Base-by-base conservation (phyloP, 768 basidiomycete genomes). In the Phaeotremella skinneri region DNA sequence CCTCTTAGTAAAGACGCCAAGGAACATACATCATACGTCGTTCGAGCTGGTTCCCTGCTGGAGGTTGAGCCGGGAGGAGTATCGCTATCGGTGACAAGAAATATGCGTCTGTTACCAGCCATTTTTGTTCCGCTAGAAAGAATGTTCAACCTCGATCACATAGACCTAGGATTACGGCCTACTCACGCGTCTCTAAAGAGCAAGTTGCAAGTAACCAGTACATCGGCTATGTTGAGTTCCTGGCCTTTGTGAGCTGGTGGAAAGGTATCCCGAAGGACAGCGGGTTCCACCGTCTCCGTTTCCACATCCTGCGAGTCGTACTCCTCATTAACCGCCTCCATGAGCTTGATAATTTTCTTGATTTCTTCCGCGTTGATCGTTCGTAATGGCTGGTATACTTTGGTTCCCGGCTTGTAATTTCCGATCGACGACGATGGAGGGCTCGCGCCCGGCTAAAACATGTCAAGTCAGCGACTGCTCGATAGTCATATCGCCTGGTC, bases 81-180 rank as follows among this genome's bases (percentile, higher is more conserved):
- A 66, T 92, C 91, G 64, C 89, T 85, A 71, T 98, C 88, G 0
- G 96, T 98, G 42, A 99, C 88, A 37, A 94, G 79, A 74, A 97
- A 97, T 0, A 98, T 83, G 4, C 92, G 86, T 72, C 94, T 93
- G n/a, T 87, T 85, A 2, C 91, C 90, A 0, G 86, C 90, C 70
- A 92, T 49, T 48, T 76, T 77, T 23, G 78, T 75, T 13, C 64
- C 67, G 3, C 91, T 21, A 87, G 85, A n/a, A n/a, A 6, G 89
- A 88, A 11, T 90, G 43, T 60, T 27, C 21, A 14, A 13, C 23
- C 25, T 37, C 26, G 21, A 5, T 3, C n/a, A n/a, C n/a, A 23
- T 23, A 21, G 20, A 25, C 11, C n/a, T 39, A 39, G 17, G 17
- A 37, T 7, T 37, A 37, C 7, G 34, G 9, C 34, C 21, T 2